Evolutionary conservation across 495 filamentous ascomycete genomes (phyloP).

Genomic region (Parathielavia hyrcaniae): DNA sequence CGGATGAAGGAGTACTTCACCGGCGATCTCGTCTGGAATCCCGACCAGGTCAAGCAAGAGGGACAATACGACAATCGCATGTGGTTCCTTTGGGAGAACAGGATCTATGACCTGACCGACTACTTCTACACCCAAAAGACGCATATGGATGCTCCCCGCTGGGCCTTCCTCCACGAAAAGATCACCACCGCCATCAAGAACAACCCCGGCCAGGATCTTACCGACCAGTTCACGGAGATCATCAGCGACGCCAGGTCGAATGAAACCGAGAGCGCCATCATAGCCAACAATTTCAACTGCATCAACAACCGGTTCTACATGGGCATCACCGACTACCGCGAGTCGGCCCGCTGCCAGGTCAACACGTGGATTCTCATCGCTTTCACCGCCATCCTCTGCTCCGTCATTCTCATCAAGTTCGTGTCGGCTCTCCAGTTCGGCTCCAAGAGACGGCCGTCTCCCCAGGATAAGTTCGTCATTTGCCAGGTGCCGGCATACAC

Average conservation of each 20-base stretch:
- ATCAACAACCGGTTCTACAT: constrained; percentile 77
- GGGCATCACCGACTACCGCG: constrained; percentile 79
- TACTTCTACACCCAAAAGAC: constrained; percentile 73
- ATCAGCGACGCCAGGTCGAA: constrained; percentile 36
- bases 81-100: constrained; percentile 72
- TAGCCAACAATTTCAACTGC: constrained; percentile 61
- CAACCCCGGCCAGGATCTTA: constrained; percentile 74
- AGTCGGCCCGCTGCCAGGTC: constrained; percentile 67
- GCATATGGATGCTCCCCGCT: constrained; percentile 37
- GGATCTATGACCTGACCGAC: constrained; percentile 82
- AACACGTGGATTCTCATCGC: constrained; percentile 89
- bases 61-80: constrained; percentile 62
- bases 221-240: constrained; percentile 51
- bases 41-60: constrained; percentile 48
- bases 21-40: constrained; percentile 69
- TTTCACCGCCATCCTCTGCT: constrained; percentile 74
- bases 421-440: constrained; percentile 90
- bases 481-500: constrained; percentile 98
- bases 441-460: constrained; percentile 77
- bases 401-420: constrained; percentile 83
- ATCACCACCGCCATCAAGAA: constrained; percentile 61
- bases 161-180: constrained; percentile 60
- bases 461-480: constrained; percentile 98
- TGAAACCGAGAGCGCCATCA: constrained; percentile 34
- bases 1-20: constrained; percentile 80